These are phyloP conservation scores for Stereum hirsutum DNA, from an alignment of 1,284 basidiomycete genomes.

Conservation along the genomic window DNA sequence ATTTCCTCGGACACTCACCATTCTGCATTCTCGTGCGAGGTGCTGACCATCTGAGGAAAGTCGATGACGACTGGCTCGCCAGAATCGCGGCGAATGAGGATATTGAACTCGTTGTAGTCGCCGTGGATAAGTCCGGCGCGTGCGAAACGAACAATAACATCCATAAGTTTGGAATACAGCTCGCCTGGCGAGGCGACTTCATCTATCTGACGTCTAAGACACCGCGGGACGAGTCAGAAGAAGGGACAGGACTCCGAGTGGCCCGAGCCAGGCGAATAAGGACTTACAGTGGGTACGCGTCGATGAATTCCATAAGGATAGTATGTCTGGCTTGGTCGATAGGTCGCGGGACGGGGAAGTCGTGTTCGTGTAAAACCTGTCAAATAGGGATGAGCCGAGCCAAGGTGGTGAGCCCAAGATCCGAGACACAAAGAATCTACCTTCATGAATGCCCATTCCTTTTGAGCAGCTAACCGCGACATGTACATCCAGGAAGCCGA, in stretches of 20 bases:
- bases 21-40: slow-evolving; percentile 94
- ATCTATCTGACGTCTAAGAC: slow-evolving; percentile 78
- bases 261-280: no score
- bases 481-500: slow-evolving; percentile 99
- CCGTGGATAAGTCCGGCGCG: slow-evolving; percentile 93
- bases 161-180: slow-evolving; percentile 91
- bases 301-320: slow-evolving; percentile 93
- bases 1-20: slow-evolving; percentile 77
- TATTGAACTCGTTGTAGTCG: slow-evolving; percentile 99
- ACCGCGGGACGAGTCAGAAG: slow-evolving; percentile 6
- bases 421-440: slow-evolving; percentile 28
- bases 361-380: slow-evolving; percentile 88
- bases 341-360: slow-evolving; percentile 89
- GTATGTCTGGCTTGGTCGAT: slow-evolving; percentile 94
- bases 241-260: background rate
- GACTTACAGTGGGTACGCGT: slow-evolving; percentile 87
- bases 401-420: background rate
- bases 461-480: slow-evolving; percentile 92
- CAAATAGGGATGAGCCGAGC: background rate
- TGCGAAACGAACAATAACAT: slow-evolving; percentile 92
- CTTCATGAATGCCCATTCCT: slow-evolving; percentile 99
- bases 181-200: slow-evolving; percentile 79
- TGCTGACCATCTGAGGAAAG: slow-evolving; percentile 99
- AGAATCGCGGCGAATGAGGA: slow-evolving; percentile 77
- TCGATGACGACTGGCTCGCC: slow-evolving; percentile 93